phyloP scores from a whole-genome alignment of 345 rosid genomes.

The Euphorbia lathyris region DNA sequence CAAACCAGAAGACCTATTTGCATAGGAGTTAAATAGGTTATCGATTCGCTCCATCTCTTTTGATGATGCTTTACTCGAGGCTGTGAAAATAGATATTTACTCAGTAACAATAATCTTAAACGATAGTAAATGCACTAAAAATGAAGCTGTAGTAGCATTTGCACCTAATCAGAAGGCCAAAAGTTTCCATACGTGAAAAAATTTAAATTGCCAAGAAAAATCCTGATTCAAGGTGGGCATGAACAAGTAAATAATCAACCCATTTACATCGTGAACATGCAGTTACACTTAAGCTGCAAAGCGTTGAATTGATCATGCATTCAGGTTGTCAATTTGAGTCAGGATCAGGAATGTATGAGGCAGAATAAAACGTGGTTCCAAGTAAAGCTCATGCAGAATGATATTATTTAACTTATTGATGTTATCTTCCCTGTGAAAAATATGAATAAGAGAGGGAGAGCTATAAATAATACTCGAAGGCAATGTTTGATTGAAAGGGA shows the following conservation, averaged over 20 bases:
- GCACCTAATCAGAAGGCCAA: background rate
- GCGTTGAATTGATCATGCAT: too few relatives aligned
- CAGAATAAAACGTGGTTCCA: too few relatives aligned
- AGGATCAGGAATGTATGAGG: too few relatives aligned
- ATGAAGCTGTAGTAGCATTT: background rate
- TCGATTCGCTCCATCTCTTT: slow-evolving; percentile 95
- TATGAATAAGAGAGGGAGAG: background rate
- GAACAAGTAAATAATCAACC: background rate
- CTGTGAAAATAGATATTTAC: slow-evolving; percentile 34
- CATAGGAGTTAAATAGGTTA: slow-evolving; percentile 59
- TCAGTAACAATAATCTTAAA: background rate
- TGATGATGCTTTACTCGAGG: slow-evolving; percentile 78
- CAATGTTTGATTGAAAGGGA: background rate
- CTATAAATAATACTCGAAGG: background rate
- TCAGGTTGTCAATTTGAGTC: too few relatives aligned
- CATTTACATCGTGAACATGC: background rate
- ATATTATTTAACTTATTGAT: background rate
- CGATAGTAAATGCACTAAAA: background rate
- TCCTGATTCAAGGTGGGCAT: background rate
- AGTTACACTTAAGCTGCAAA: background rate
- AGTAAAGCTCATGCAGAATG: background rate
- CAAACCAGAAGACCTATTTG: slow-evolving; percentile 64
- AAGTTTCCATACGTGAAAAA: background rate
- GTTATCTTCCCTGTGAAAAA: background rate
- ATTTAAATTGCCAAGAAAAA: background rate